phyloP scores from a whole-genome alignment of 2,329 filamentous ascomycete species.

The Hypoxylon sp. region DNA sequence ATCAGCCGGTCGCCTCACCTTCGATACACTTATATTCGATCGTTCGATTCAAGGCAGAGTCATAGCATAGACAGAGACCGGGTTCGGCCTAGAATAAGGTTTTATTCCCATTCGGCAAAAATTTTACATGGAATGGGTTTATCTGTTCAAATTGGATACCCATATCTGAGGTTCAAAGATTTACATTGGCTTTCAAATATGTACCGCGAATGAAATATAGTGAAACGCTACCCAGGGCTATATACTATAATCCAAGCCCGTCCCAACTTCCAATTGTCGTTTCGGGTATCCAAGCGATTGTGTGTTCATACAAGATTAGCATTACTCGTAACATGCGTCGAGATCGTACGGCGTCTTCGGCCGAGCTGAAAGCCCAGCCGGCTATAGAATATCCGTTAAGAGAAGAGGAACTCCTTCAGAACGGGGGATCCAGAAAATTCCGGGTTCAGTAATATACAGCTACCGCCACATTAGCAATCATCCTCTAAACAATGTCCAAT shows the following conservation, averaged over 20 bases:
- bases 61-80: constrained; percentile 25
- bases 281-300: constrained; percentile 38
- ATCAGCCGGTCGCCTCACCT: not conserved
- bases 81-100: constrained; percentile 19
- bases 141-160: constrained; percentile 12
- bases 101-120: constrained; percentile 17
- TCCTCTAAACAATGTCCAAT: not conserved
- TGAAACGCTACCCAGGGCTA: constrained; percentile 1
- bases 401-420: constrained; percentile 90
- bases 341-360: constrained; percentile 35
- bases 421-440: constrained; percentile 94
- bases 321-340: constrained; percentile 47
- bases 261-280: constrained; percentile 18
- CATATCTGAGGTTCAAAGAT: constrained; percentile 12
- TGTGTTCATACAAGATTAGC: constrained; percentile 49
- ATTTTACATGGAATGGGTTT: constrained; percentile 15
- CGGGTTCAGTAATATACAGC: constrained; percentile 91
- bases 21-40: constrained; percentile 20
- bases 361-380: constrained; percentile 2
- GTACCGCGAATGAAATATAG: constrained; percentile 23
- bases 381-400: constrained; percentile 54
- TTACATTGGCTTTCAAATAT: constrained; percentile 22
- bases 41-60: constrained; percentile 11
- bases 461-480: constrained; percentile 57
- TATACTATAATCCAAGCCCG: constrained; percentile 3